Evolutionary conservation across 441 rosid species (phyloP).

Genomic region (Brassica hybrid): DNA sequence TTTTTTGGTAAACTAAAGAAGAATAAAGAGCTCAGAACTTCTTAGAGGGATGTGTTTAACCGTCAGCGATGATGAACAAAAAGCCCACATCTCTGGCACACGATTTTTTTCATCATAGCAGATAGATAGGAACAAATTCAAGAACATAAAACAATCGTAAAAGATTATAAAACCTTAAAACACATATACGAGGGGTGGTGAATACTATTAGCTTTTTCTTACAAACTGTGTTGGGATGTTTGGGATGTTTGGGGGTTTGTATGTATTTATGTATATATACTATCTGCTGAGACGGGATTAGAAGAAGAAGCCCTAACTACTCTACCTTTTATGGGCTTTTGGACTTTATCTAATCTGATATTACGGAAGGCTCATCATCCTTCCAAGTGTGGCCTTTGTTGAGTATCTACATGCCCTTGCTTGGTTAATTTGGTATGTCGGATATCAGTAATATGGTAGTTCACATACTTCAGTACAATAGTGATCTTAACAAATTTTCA

Average conservation of each 20-base stretch:
- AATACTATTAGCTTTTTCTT: background rate
- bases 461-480: too few species aligned
- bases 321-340: constrained; percentile 5
- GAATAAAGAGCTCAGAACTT: constrained; percentile 39
- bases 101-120: constrained; percentile 36
- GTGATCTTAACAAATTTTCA: too few species aligned
- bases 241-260: background rate
- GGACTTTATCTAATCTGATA: background rate
- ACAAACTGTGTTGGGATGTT: background rate
- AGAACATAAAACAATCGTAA: background rate
- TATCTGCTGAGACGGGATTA: background rate
- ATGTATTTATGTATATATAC: background rate
- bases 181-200: too few species aligned
- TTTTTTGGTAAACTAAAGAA: background rate
- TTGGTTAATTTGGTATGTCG: background rate
- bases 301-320: constrained; percentile 29
- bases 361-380: background rate
- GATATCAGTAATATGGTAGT: background rate
- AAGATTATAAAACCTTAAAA: background rate
- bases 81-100: constrained; percentile 37
- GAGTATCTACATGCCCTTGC: background rate
- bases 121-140: background rate
- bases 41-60: constrained; percentile 47
- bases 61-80: constrained; percentile 29
- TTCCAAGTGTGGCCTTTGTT: background rate